Conservation (phyloP, 1,139 yeast genomes). For the Candida sp. region DNA sequence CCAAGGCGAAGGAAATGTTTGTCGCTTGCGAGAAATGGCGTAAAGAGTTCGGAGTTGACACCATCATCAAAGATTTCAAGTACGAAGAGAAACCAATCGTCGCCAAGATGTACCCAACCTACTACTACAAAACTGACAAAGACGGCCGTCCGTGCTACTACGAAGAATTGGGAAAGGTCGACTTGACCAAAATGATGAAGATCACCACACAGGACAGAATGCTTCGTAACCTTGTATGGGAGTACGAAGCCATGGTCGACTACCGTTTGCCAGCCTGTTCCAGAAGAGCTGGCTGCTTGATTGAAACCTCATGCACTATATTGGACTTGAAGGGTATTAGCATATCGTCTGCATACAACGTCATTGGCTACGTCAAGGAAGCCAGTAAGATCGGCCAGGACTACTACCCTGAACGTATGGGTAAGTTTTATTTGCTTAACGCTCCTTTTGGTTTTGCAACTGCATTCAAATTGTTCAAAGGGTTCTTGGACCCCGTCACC, state of each 20-base stretch:
- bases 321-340: constrained; percentile 96
- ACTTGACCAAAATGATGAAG: constrained; percentile 89
- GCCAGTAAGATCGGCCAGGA: constrained; percentile 96
- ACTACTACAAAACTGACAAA: constrained; percentile 95
- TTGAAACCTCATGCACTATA: constrained; percentile 97
- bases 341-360: constrained; percentile 81
- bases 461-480: constrained; percentile 89
- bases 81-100: constrained; percentile 91
- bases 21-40: constrained; percentile 93
- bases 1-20: constrained; percentile 82
- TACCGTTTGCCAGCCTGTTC: constrained; percentile 95
- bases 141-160: constrained; percentile 97
- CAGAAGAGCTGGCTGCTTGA: constrained; percentile 73
- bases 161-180: constrained; percentile 93
- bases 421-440: constrained; percentile 92
- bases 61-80: constrained; percentile 83
- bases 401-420: constrained; percentile 99
- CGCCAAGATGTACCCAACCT: constrained; percentile 92
- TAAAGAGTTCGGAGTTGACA: constrained; percentile 81
- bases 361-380: constrained; percentile 85
- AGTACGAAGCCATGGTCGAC: constrained; percentile 87
- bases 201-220: constrained; percentile 95
- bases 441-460: constrained; percentile 98
- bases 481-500: constrained; percentile 98
- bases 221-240: constrained; percentile 97